Evolutionary conservation across 768 basidiomycete species (phyloP).

Genomic region (Scleroderma citrinum): DNA sequence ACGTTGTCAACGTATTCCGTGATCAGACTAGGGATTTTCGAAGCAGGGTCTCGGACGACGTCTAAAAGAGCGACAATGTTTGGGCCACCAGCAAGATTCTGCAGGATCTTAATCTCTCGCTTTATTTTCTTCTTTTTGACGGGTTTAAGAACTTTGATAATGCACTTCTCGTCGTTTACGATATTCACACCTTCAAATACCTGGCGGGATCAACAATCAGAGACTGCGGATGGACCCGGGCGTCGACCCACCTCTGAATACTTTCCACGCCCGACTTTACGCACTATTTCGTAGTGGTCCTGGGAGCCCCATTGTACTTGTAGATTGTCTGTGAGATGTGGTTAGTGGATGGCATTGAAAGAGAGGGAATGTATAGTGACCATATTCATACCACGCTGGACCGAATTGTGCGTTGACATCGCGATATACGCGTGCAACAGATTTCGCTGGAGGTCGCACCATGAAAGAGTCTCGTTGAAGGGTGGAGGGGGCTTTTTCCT

Average conservation of each 20-base stretch:
- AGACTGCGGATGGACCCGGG: slow-evolving; percentile 9
- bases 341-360: slow-evolving; percentile 6
- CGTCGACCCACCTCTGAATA: slow-evolving; percentile 73
- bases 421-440: slow-evolving; percentile 80
- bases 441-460: slow-evolving; percentile 70
- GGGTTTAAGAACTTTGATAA: slow-evolving; percentile 97
- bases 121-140: slow-evolving; percentile 99
- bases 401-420: slow-evolving; percentile 87
- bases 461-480: no score
- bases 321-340: slow-evolving; percentile 65
- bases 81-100: slow-evolving; percentile 93
- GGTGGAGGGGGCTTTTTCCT: no score
- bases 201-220: slow-evolving; percentile 32
- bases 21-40: slow-evolving; percentile 94
- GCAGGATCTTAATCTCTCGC: slow-evolving; percentile 96
- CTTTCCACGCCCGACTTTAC: slow-evolving; percentile 94
- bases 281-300: slow-evolving; percentile 96
- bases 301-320: slow-evolving; percentile 98
- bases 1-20: slow-evolving; percentile 98
- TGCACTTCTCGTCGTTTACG: slow-evolving; percentile 88
- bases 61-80: slow-evolving; percentile 92
- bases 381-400: slow-evolving; percentile 94
- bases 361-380: slow-evolving; percentile 37
- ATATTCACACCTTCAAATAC: slow-evolving; percentile 93
- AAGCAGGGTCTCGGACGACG: slow-evolving; percentile 91